Conservation (phyloP, 2,329 filamentous ascomycete species). For the Venturiaceae sp. region DNA sequence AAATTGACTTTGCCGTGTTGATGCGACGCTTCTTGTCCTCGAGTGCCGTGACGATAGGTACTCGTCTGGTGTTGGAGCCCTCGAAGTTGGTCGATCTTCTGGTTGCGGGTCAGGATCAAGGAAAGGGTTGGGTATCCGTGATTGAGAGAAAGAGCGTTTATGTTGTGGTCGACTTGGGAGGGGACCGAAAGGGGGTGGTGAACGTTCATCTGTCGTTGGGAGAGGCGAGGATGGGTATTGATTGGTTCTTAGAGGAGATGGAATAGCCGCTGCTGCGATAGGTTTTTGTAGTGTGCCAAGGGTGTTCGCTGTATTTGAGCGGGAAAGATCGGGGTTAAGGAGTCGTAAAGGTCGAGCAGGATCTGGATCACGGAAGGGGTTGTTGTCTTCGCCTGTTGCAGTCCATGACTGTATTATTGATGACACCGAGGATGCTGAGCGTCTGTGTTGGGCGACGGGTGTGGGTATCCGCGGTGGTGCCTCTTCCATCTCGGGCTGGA, state of each 20-base stretch:
- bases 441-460: slow-evolving; percentile 3
- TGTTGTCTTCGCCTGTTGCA: neutral
- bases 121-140: slow-evolving; percentile 2
- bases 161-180: neutral
- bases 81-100: neutral
- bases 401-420: slow-evolving; percentile 6
- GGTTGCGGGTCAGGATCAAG: neutral
- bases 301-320: slow-evolving; percentile 3
- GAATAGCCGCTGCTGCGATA: too few relatives aligned
- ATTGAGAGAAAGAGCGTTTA: neutral
- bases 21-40: neutral
- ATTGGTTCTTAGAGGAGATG: neutral
- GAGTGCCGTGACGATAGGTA: neutral
- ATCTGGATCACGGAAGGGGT: slow-evolving; percentile 8
- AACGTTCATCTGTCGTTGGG: neutral
- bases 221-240: neutral
- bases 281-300: neutral
- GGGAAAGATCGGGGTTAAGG: slow-evolving; percentile 2
- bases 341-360: neutral
- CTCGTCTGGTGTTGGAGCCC: neutral
- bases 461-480: slow-evolving; percentile 2
- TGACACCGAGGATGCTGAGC: neutral
- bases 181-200: neutral
- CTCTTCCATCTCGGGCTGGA: neutral
- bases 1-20: neutral